A percentile compares a stretch with the other conserved stretches of the same genome.
Evolutionary conservation across 2,329 filamentous ascomycete genomes (phyloP).

Genomic region (Diaporthe amygdali): DNA sequence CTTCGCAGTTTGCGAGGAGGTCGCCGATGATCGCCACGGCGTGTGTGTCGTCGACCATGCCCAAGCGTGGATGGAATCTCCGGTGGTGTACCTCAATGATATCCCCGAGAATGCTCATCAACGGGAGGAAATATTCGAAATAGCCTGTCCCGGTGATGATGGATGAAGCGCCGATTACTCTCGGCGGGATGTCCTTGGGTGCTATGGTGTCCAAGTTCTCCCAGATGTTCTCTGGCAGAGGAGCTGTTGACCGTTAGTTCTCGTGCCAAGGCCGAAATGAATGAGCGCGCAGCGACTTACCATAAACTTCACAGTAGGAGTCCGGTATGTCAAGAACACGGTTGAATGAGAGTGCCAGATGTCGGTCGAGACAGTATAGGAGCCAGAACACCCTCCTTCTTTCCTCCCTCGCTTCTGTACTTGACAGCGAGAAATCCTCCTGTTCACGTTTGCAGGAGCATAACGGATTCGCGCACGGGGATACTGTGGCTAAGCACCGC

Average conservation of each 20-base stretch:
- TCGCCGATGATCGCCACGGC: conserved; percentile 41
- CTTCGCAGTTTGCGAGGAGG: conserved; percentile 44
- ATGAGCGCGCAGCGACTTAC: conserved; percentile 28
- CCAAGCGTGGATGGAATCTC: conserved; percentile 47
- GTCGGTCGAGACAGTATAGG: conserved; percentile 51
- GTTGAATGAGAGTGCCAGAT: conserved; percentile 54
- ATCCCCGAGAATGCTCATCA: conserved; percentile 54
- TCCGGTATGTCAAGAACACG: conserved; percentile 49
- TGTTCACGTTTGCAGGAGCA: conserved; percentile 38
- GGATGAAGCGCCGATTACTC: conserved; percentile 43
- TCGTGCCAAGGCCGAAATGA: not conserved
- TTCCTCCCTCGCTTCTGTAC: conserved; percentile 51
- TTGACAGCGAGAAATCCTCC: conserved; percentile 30
- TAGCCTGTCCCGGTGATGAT: conserved; percentile 47
- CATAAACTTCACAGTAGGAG: conserved; percentile 48
- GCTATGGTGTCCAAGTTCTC: conserved; percentile 41
- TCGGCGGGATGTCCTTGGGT: conserved; percentile 36
- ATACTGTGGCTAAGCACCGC: conserved; percentile 29
- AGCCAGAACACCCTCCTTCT: conserved; percentile 53
- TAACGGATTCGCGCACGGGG: conserved; percentile 37
- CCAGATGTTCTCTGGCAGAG: conserved; percentile 47
- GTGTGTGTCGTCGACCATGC: conserved; percentile 39
- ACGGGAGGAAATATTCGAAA: conserved; percentile 55
- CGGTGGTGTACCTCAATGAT: conserved; percentile 53
- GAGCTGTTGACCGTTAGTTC: conserved; percentile 32